Base-by-base conservation (phyloP, 1,284 basidiomycete genomes). In the Cutaneotrichosporon curvatum region DNA sequence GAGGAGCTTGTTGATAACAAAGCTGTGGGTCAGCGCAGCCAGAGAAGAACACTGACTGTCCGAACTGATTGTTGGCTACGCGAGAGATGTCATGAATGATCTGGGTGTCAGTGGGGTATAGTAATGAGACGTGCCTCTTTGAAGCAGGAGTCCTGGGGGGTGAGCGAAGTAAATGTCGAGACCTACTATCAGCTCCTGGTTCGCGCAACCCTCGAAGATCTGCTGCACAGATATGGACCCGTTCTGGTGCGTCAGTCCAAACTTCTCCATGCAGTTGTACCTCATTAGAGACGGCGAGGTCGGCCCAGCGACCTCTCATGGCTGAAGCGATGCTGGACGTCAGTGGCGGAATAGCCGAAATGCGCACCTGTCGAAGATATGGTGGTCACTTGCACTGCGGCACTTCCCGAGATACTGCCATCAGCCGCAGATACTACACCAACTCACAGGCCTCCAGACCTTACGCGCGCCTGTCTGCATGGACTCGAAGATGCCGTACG, bases 141-240 rank as follows among this genome's bases (percentile, higher is more conserved):
- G 46, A 62, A 64, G 37, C 63, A 67, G 23, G 63, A 61, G 12
- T 63, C 57, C 61, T 63, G 43, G 1, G 10, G n/a, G 15, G 37
- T 54, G 34, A 55, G 50, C 30, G 5, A 22, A 1, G 9, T 1
- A 7, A n/a, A 23, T 1, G 18, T 4, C 12, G 4, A 6, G 6
- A 50, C 59, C 44, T n/a, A 63, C 61, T 48, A 63, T 66, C 11
- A 68, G 42, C 3, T 64, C 63, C 30, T 57, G 55, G 25, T 56
- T 62, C 8, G 60, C 65, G 47, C 60, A 68, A 6, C 65, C 61
- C 48, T 68, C 67, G 36, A 67, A 67, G 15, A 68, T 60, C 42
- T 68, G 67, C 39, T 68, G 67, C 19, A 65, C 63, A 1, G 67
- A 65, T 38, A 68, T 68, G 1, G 66, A 65, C 11, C 64, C 66